Evolutionary conservation across 1,284 basidiomycete species (phyloP), one percentile per base, ranked within the genome.

Genomic region (Cutaneotrichosporon sp.): DNA sequence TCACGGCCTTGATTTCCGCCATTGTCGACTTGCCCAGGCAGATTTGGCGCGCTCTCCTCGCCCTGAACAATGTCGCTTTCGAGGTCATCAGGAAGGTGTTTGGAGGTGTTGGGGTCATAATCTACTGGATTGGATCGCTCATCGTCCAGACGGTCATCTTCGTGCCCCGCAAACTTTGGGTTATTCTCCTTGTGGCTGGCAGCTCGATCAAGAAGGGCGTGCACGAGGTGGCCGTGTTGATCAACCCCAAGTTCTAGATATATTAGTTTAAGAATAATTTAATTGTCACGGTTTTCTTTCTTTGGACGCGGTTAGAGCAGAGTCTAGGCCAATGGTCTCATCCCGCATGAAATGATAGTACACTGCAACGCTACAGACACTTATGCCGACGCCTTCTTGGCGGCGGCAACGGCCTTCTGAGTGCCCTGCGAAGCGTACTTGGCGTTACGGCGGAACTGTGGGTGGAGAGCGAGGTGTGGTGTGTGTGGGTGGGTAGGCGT

Each of bases 401-500:
- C 64, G 49, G 67, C 68, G 58, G 73, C 73, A 66, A 77, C 71
- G 59, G 80, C 80, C 76, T 81, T 81, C 70, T 76, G 74, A 57
- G 81, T 78, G 68, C 81, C 81, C 68, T 75, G 74, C 64, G 78
- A 76, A 64, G 81, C 81, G 76, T 69, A 81, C 72, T 77, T 76
- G 64, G 78, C 75, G 80, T 82, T 82, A 71, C 81, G 79, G 69
- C 81, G 78, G 80, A 82, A 82, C 81, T 81, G 69, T 32, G 21
- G 32, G 10, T 31, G 38, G 13, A 52, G 34, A 32, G 32, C 21
- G 21, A 11, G 11, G 18, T 38, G 10, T 2, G 8, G 5, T 31
- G 46, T 4, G 13, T 14, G 21, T 21, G 26, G 26, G 22, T 14
- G 21, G 22, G 36, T 2, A n/a, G 22, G 22, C 26, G 11, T 7